These are phyloP conservation scores for Fusarium sp. DNA, from an alignment of 2,329 filamentous ascomycete genomes.

Conservation along the genomic window DNA sequence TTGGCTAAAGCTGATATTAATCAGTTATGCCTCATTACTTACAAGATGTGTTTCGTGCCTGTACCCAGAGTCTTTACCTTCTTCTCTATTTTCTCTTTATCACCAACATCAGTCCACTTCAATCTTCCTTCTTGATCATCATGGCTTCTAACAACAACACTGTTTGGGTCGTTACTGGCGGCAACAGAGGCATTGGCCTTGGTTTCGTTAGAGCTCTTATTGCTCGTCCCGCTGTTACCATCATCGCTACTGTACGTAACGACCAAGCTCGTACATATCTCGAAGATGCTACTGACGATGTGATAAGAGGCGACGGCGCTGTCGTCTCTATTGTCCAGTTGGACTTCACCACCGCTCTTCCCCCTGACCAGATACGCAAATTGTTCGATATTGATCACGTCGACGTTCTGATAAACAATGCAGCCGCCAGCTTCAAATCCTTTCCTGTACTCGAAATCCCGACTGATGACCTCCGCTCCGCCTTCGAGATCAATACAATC, in stretches of 20 bases:
- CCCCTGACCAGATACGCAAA: constrained; percentile 23
- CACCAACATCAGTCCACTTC: rapidly evolving
- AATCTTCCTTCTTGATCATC: rapidly evolving
- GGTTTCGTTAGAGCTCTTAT: constrained; percentile 51
- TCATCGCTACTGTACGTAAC: constrained; percentile 51
- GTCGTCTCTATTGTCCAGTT: constrained; percentile 49
- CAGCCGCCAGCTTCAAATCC: constrained; percentile 50
- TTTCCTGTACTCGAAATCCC: constrained; percentile 41
- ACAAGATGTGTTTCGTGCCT: background rate
- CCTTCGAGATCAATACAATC: constrained; percentile 57
- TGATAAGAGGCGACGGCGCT: constrained; percentile 37
- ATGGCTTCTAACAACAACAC: constrained; percentile 30
- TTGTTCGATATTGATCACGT: constrained; percentile 50
- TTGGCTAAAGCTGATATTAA: background rate
- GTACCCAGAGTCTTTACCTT: background rate
- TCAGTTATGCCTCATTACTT: background rate
- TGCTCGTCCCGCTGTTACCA: constrained; percentile 63
- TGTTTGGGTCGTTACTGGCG: constrained; percentile 52
- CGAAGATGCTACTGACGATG: constrained; percentile 4
- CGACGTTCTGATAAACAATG: constrained; percentile 64
- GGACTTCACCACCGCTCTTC: constrained; percentile 47
- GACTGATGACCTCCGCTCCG: constrained; percentile 47
- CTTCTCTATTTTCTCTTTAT: rapidly evolving
- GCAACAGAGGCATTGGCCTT: constrained; percentile 53
- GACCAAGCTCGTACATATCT: constrained; percentile 22